Evolutionary conservation across 1,284 basidiomycete genomes (phyloP), one percentile per base, ranked within the genome.

Genomic region (Bjerkandera adusta): DNA sequence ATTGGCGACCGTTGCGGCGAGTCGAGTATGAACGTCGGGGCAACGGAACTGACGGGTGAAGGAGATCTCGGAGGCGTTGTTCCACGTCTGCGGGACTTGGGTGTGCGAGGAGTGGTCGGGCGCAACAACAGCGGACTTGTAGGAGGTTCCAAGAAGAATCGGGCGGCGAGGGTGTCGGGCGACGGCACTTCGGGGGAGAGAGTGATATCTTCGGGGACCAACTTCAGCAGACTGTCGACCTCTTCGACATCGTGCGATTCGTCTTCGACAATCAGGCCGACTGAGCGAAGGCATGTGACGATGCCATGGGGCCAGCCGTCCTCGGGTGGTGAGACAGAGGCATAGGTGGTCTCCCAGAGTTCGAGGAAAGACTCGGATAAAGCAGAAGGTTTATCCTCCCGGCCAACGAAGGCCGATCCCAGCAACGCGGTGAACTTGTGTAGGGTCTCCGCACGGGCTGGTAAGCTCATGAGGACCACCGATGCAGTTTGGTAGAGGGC

Each of bases 401-500:
- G 71, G 21, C 77, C 72, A 24, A 54, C 51, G 53, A 86, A 83
- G 13, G 74, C 72, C 2, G 81, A 73, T 46, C 72, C 76, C 4
- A 87, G 55, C 2, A 85, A 56, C 7, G 72, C 61, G 0, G 69
- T 63, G n/a, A 83, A 61, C 0, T 59, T 53, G 13, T 71, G 64
- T 20, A 84, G 64, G n/a, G 68, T 66, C 4, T 63, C 56, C 5
- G 64, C 26, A 2, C 62, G 65, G 4, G 57, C 55, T 1, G 74
- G 71, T 1, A 82, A 62, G 3, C 66, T 64, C 51, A 72, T 75
- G 25, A 83, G 67, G 45, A 68, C 65, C 29, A 79, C 54, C 36
- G 85, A 57, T 26, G 74, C 61, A 5, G 73, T 77, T 56, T 85
- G 73, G 54, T 85, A 87, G 38, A 86, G 57, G 1, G 76, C 72